Evolutionary conservation across 2,329 filamentous ascomycete species (phyloP).

Genomic region (Trichocomaceae sp.): DNA sequence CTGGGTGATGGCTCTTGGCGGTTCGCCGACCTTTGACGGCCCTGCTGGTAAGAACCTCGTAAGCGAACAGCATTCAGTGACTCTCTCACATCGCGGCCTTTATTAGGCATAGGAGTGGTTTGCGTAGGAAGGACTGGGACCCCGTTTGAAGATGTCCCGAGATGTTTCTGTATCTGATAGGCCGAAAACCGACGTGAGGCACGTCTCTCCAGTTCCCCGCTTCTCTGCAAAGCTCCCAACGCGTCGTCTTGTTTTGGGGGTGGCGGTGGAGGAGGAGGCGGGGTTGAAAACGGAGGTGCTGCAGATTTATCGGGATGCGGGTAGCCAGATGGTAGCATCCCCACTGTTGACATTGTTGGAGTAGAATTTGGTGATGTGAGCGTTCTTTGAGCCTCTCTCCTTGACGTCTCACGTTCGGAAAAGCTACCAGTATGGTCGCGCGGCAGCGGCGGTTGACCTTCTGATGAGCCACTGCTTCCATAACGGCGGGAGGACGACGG

Average conservation of each 20-base stretch:
- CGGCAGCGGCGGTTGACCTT: conserved; percentile 25
- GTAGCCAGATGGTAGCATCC: conserved; percentile 69
- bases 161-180: conserved; percentile 92
- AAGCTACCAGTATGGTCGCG: conserved; percentile 26
- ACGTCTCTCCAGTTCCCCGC: conserved; percentile 83
- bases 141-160: conserved; percentile 72
- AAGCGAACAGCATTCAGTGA: conserved; percentile 68
- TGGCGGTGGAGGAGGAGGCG: conserved; percentile 71
- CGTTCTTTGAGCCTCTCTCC: conserved; percentile 33
- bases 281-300: conserved; percentile 51
- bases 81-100: conserved; percentile 68
- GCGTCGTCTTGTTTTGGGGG: conserved; percentile 82
- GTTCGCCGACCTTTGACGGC: conserved; percentile 46
- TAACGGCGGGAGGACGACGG: conserved; percentile 28
- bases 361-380: conserved; percentile 20
- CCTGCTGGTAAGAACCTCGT: conserved; percentile 50
- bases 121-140: conserved; percentile 70
- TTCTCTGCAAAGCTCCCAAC: conserved; percentile 80
- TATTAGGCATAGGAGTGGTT: conserved; percentile 58
- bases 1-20: conserved; percentile 57
- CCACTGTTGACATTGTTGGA: conserved; percentile 54
- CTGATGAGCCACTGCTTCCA: conserved; percentile 34
- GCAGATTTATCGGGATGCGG: conserved; percentile 43
- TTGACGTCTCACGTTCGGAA: conserved; percentile 34
- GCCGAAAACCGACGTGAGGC: conserved; percentile 91